Evolutionary conservation across 257 asterid genomes (phyloP).

Genomic region (Misopates orontium): DNA sequence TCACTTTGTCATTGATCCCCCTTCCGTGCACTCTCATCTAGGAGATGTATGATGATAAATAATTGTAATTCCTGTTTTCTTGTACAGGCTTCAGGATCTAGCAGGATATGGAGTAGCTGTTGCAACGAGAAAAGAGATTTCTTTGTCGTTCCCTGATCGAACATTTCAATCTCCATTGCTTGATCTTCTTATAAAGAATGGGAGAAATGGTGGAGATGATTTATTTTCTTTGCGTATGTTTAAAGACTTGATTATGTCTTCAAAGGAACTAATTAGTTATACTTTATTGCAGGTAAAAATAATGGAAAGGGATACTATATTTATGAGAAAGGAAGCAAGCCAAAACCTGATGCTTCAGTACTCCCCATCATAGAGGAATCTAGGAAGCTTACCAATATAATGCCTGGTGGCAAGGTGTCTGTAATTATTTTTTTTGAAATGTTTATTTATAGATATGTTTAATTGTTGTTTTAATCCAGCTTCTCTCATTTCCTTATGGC

Average conservation of each 20-base stretch:
- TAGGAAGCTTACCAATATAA: conserved; percentile 71
- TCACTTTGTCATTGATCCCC: background rate
- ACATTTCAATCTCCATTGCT: conserved; percentile 66
- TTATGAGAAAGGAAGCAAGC: conserved; percentile 87
- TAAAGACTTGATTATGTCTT: conserved; percentile 16
- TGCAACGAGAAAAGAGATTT: conserved; percentile 61
- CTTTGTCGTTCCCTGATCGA: conserved; percentile 70
- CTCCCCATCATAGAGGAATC: conserved; percentile 85
- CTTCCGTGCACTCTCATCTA: background rate
- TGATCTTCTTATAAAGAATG: conserved; percentile 76
- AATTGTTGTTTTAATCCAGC: background rate
- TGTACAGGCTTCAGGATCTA: conserved; percentile 85
- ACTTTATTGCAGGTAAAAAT: conserved; percentile 64
- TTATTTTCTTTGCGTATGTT: conserved; percentile 20
- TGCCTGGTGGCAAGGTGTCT: conserved; percentile 93
- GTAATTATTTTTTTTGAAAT: background rate
- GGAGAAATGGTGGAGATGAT: conserved; percentile 87
- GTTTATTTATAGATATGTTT: background rate
- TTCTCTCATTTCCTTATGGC: background rate
- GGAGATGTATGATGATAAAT: background rate
- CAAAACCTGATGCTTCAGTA: conserved; percentile 85
- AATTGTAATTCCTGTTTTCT: background rate
- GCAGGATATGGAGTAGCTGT: conserved; percentile 93
- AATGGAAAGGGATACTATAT: conserved; percentile 91
- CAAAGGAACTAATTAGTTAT: conserved; percentile 20